Percentiles rank a stretch among this genome's conserved stretches.
Evolutionary conservation across 75 land plant species (phyloP).

Genomic region (Cunninghamia lanceolata): DNA sequence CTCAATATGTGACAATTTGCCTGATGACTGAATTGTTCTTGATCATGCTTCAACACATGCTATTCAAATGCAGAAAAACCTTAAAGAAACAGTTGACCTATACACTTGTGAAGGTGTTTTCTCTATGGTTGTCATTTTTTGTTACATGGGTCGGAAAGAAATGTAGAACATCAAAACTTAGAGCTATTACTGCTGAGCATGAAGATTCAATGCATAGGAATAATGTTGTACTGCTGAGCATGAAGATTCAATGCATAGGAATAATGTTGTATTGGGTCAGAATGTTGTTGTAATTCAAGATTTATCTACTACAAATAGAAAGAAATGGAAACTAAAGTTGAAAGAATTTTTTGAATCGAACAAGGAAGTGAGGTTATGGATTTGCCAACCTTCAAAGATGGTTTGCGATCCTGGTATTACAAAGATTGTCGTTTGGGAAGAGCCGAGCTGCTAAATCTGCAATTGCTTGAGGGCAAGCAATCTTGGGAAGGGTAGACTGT

Average conservation of each 20-base stretch:
- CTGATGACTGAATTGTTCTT: constrained; percentile 52
- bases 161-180: constrained; percentile 23
- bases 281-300: not conserved
- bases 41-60: constrained; percentile 54
- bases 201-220: not conserved
- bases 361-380: not conserved
- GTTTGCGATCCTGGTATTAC: too few species aligned
- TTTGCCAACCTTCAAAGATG: too few species aligned
- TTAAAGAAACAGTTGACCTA: constrained; percentile 51
- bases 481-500: too few species aligned
- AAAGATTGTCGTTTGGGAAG: too few species aligned
- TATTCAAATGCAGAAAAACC: constrained; percentile 45
- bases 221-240: not conserved
- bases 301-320: not conserved
- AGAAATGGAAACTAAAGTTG: not conserved
- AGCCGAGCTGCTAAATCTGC: too few species aligned
- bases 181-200: not conserved
- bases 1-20: constrained; percentile 31
- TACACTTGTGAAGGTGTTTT: constrained; percentile 31
- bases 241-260: not conserved
- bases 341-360: not conserved
- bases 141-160: constrained; percentile 54
- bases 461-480: too few species aligned
- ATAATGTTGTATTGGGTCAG: not conserved
- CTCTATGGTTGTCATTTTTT: constrained; percentile 32